Evolutionary conservation across 805 yeast genomes (phyloP).

Genomic region (Lachancea mirantina): DNA sequence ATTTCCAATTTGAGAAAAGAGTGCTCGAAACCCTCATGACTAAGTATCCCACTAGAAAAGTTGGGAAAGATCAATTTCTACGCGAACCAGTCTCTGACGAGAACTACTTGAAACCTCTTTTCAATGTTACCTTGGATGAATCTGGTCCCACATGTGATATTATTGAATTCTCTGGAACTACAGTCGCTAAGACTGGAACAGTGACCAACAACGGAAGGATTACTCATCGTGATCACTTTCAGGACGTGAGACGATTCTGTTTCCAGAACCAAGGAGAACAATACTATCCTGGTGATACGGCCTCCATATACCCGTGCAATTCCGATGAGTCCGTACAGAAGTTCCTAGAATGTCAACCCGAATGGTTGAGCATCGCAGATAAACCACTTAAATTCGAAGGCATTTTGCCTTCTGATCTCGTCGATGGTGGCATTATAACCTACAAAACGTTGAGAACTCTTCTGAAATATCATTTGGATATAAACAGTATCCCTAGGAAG

Average conservation of each 20-base stretch:
- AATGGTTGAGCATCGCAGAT: slow-evolving; percentile 71
- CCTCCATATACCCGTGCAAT: slow-evolving; percentile 71
- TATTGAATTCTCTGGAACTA: slow-evolving; percentile 19
- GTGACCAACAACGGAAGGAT: slow-evolving; percentile 50
- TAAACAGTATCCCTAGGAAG: slow-evolving; percentile 74
- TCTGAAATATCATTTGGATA: slow-evolving; percentile 72
- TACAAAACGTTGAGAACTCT: slow-evolving; percentile 65
- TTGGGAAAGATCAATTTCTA: slow-evolving; percentile 13
- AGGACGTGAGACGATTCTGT: slow-evolving; percentile 69
- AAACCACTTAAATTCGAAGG: slow-evolving; percentile 32
- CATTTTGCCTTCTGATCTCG: slow-evolving; percentile 5
- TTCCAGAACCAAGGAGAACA: slow-evolving; percentile 28
- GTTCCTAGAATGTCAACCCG: slow-evolving; percentile 55
- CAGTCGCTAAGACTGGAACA: slow-evolving; percentile 33
- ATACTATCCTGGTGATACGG: slow-evolving; percentile 75
- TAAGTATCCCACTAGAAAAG: slow-evolving; percentile 32
- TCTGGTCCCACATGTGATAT: slow-evolving; percentile 6
- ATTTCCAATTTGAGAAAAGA: slow-evolving; percentile 61
- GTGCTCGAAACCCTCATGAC: slow-evolving; percentile 34
- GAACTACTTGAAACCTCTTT: slow-evolving; percentile 24
- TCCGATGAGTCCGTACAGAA: slow-evolving; percentile 53
- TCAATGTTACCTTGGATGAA: slow-evolving; percentile 14
- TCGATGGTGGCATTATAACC: slow-evolving; percentile 56
- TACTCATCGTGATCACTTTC: slow-evolving; percentile 71
- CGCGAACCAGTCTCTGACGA: slow-evolving; percentile 20